Evolutionary conservation across 352 stramenopile species (phyloP), one percentile per base, ranked within the genome.

Genomic region (Pythium coloratum): DNA sequence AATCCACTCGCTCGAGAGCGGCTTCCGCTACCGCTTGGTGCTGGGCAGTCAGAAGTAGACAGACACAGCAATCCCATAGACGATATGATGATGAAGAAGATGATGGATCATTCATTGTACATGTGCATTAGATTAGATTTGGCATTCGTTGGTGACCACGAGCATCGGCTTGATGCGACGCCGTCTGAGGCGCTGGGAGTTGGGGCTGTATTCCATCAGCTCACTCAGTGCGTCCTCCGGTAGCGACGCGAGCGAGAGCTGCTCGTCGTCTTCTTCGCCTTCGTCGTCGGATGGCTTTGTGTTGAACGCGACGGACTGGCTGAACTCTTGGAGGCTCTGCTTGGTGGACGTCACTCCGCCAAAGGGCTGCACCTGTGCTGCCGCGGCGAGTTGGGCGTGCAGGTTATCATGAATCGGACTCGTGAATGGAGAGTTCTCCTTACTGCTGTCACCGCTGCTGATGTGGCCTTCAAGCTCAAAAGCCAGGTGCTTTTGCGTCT

Each of bases 21-120:
- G 87, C 47, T 95, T 92, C 66, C 76, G 84, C 62, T 90, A 89
- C 69, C 73, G 82, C 3, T 63, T 94, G 51, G 20, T 94, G 49
- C 59, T 93, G n/a, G 86, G 59, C 2, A 64, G 38, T 24, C 50
- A 62, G 36, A 44, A 42, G 34, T 59, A 59, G 50, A 38, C 3
- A 12, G 49, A 13, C 3, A 10, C 26, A 16, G 26, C 26, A 40
- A 28, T 1, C 26, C 38, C 10, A n/a, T 9, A 56, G 6, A 34
- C 2, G 49, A 38, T 6, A 34, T 13, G 8, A 24, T 40, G 30
- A 34, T 5, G 26, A 40, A 32, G 14, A 56, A 9, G 26, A 55
- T 68, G 6, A 49, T 26, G 56, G 24, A 53, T 13, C 30, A 6
- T 53, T 10, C n/a, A 30, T 30, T 24, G 8, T 49, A 53, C 18